Evolutionary conservation across 345 rosid species (phyloP).

Genomic region (Mangifera indica): DNA sequence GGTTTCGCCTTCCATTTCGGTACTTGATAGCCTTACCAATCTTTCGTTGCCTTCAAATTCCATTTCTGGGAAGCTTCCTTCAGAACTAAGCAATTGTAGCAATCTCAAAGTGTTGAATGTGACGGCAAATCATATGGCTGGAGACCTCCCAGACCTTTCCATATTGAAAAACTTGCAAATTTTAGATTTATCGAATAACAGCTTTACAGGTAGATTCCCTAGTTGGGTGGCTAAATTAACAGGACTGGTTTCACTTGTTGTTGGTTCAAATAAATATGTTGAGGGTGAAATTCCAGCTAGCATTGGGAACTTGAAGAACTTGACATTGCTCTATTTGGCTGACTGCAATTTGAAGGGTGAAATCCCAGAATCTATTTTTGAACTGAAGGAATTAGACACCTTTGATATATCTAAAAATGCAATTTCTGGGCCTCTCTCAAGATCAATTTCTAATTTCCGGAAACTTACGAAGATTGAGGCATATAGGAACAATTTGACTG

Average conservation of each 20-base stretch:
- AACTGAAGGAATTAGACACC: conserved; percentile 39
- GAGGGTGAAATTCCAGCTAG: conserved; percentile 55
- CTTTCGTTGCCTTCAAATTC: conserved; percentile 48
- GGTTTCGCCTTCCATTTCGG: conserved; percentile 60
- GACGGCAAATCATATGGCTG: conserved; percentile 45
- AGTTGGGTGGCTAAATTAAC: conserved; percentile 66
- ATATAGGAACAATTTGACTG: conserved; percentile 50
- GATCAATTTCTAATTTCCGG: conserved; percentile 47
- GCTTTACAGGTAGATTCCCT: conserved; percentile 59
- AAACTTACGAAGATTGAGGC: conserved; percentile 69
- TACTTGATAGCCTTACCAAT: conserved; percentile 41
- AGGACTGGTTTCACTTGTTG: conserved; percentile 38
- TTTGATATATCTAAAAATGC: conserved; percentile 58
- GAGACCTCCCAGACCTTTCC: conserved; percentile 66
- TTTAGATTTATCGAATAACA: conserved; percentile 57
- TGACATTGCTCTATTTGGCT: conserved; percentile 55
- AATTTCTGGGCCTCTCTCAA: conserved; percentile 56
- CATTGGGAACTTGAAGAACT: conserved; percentile 63
- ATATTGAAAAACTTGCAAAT: conserved; percentile 38
- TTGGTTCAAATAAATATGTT: conserved; percentile 47
- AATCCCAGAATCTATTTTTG: conserved; percentile 64
- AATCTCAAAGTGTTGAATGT: conserved; percentile 62
- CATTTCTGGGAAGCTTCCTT: conserved; percentile 61
- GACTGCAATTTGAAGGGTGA: conserved; percentile 41
- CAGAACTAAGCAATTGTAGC: conserved; percentile 40